Evolutionary conservation across 1,139 yeast genomes (phyloP), one percentile per base, ranked within the genome.

Genomic region (Saccharomyces hybrid): DNA sequence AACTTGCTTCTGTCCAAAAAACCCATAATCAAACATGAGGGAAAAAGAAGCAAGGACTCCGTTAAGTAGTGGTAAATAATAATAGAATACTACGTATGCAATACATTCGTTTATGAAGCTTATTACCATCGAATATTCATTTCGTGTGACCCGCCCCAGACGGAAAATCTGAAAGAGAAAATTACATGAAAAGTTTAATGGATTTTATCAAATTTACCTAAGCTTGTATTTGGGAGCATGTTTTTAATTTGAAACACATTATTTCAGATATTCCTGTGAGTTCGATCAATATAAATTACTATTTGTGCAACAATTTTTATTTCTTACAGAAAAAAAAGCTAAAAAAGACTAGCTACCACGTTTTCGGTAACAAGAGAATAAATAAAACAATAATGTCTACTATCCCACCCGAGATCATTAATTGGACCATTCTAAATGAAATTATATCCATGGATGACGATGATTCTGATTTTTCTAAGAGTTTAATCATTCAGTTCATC

Each of bases 391-490:
- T 57, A 56, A 56, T 62, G 53, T 52, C 57, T 34, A 52, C 60
- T 26, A 64, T 66, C 38, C 70, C 71, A n/a, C 71, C 81, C 27
- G 95, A 88, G 46, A 76, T 88, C 61, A 85, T 93, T 56, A 93
- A 90, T 68, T 89, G 96, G 96, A 75, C 80, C 51, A 95, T 90
- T 29, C 86, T 95, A 68, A 82, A 86, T 55, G 99, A 93, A 74
- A 78, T 93, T 56, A 80, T 90, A 54, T 86, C 89, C 55, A 91
- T 93, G 97, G 98, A 93, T 71, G 96, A 88, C 64, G 96, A 87
- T 63, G 86, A 83, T 56, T 78, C 81, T 26, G 93, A 86, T 11
- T 93, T 93, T 74, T 85, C 95, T 46, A 77, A 82, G 62, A 79
- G 86, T 38, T 77, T 93, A 59, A 84, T 91, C 54, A 80, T 81